Base-by-base conservation (phyloP, 2,329 filamentous ascomycete species). In the Tolypocladium paradoxum region DNA sequence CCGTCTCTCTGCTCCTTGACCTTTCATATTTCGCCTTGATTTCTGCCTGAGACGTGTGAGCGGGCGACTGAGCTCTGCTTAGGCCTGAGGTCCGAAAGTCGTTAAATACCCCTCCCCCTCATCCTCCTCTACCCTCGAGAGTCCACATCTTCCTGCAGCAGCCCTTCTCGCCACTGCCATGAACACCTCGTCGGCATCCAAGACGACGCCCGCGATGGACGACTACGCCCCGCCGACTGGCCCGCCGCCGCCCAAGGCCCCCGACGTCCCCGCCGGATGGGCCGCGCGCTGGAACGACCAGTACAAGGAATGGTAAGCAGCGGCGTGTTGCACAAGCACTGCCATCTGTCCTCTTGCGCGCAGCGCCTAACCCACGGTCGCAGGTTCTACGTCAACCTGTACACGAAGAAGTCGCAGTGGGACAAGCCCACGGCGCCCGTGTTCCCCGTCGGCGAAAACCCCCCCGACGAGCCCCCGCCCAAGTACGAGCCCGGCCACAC, bases 331-430 rank as follows among this genome's bases (percentile, higher is more conserved):
- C 45, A n/a, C 49, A 9, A 35, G 24, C 48, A 50, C 52, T 27
- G 16, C n/a, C 37, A 22, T 33, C 27, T 11, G 22, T n/a, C 16
- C 12, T 14, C n/a, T 40, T 53, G 49, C 52, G 60, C 55, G 65
- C 54, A 49, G 14, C 18, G 11, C 36, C 56, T 51, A 29, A 46
- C 2, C 16, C 7, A 24, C 34, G 8, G 16, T 33, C 57, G 18
- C 51, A 90, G 86, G 85, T 96, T 93, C 79, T 96, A 88, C 73
- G 87, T 96, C 56, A 93, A 96, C 73, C 81, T 87, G 56, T 81
- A 84, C 69, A 96, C 90, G 58, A 93, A 93, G 64, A 79, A 87
- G 65, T 95, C 91, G 6, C 87, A 92, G 77, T 96, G 91, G 91
- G 87, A 95, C 5, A 85, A 82, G 60, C 90, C 90, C 20, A 88